phyloP scores from a whole-genome alignment of 495 filamentous ascomycete species.

The Daldinia concentrica region DNA sequence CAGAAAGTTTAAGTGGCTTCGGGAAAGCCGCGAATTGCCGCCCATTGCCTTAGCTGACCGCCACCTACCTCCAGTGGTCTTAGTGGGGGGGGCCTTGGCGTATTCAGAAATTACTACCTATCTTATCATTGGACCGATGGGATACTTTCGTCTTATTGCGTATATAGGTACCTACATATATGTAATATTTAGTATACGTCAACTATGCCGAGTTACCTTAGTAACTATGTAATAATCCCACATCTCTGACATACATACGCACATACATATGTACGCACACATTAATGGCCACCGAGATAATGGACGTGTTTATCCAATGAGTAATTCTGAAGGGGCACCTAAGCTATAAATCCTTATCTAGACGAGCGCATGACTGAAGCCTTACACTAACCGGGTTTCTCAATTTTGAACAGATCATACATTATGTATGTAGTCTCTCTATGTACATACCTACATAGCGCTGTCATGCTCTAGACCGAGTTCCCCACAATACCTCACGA shows the following conservation, averaged over 20 bases:
- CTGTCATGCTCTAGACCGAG: conserved; percentile 24
- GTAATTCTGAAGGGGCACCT: neutral
- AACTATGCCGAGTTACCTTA: neutral
- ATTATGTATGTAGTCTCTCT: neutral
- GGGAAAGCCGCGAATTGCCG: conserved; percentile 43
- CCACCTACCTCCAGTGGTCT: neutral
- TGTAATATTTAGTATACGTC: neutral
- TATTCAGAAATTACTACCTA: conserved; percentile 31
- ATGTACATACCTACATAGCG: neutral
- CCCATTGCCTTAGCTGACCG: conserved; percentile 43
- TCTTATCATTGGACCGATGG: conserved; percentile 19
- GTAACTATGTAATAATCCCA: neutral
- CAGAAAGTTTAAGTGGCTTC: conserved; percentile 7
- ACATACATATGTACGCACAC: neutral
- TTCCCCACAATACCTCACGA: conserved; percentile 42
- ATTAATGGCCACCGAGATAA: conserved; percentile 16
- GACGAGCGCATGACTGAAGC: neutral
- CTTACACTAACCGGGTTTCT: neutral
- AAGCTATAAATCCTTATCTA: conserved; percentile 2
- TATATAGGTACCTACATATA: neutral
- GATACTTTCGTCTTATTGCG: conserved; percentile 11
- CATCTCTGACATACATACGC: conserved; percentile 10
- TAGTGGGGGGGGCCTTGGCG: conserved; percentile 2
- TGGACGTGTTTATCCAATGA: neutral
- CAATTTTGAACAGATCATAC: neutral